Evolutionary conservation across 192 early-diverging fungal genomes (phyloP), one percentile per base, ranked within the genome.

Genomic region (Backusella macrospora): DNA sequence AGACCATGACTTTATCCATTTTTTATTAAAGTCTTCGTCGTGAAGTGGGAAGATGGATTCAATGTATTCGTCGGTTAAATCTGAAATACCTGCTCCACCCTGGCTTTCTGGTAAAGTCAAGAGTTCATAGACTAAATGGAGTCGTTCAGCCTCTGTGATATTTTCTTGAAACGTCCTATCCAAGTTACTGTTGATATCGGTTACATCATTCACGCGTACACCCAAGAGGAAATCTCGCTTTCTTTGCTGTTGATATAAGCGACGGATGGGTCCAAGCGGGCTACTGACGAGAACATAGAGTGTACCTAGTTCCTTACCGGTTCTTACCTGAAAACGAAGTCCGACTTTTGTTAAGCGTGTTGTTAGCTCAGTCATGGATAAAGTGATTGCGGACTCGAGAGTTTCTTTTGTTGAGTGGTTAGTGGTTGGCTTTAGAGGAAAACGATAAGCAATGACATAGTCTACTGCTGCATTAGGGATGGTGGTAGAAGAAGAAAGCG

Each of bases 1-100:
- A 6, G 89, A 84, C 95, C 95, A 96, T 40, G 89, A 78, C 68
- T 87, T 82, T 45, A 96, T 82, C 96, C 96, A 98, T 39, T 85
- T 70, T 86, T 90, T 85, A 82, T 95, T 90, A 79, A 94, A 94
- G 45, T 83, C 81, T 14, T 83, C 81, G 80, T 98, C 90, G 65
- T 98, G 94, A 65, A 95, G 82, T n/a, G 90, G 87, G 23, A 94
- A 85, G 39, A 98, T 83, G 40, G 89, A 88, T 49, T 90, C 89
- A 2, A 92, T 84, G 79, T 81, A 85, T 6, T 86, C 73, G 68
- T 89, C 79, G 4, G 81, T 39, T 29, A 77, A 65, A 8, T 86
- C 77, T 76, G 85, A 77, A 49, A 91, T 80, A n/a, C 86, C 87
- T 9, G 88, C 88, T 18, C 93, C 92, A 62, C 89, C 90, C 65